Base-by-base conservation (phyloP, 2,329 filamentous ascomycete genomes). In the Penicillium capsulatum region DNA sequence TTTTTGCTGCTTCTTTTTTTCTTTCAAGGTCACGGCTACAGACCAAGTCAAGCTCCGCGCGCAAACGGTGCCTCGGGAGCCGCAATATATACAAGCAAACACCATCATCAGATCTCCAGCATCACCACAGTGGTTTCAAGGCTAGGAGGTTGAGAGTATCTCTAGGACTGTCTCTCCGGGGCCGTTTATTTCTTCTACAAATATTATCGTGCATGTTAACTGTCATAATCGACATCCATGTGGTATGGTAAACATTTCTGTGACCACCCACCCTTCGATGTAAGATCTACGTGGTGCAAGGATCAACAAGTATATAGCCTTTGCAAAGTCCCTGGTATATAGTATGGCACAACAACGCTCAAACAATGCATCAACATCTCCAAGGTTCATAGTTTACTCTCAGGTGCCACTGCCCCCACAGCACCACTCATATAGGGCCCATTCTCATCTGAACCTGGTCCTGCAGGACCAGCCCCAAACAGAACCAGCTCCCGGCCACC, bases 401-500 rank as follows among this genome's bases (percentile, higher is more conserved):
- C 62, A 7, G 55, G 55, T 14, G 56, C 59, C 31, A 57, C 54
- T 14, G 32, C 45, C 11, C 59, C 63, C 40, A 80, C 53, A 3
- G 70, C 77, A 34, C 77, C 77, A 53, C 73, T 80, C 77, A 81
- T 80, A 47, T 69, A 68, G 17, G 61, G 59, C 9, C 64, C 61
- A 34, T 62, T 46, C 13, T 65, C 52, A 4, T 59, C 48, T 2
- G 37, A 36, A 6, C 48, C 53, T 4, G 35, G 7, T 11, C 17
- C 40, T 17, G 35, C 27, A 32, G 47, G 27, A 19, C 60, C 59
- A 4, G 51, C 48, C 1, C 70, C 76, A 57, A 67, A 74, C 2
- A 80, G 48, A 4, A 81, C 69, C 51, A 71, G 63, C 42, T 81
- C 77, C 33, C 76, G 67, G 0, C 80, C 80, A 3, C 79, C 78